These are phyloP conservation scores for Pleoardoris graminearum DNA, from an alignment of 2,329 filamentous ascomycete species.

Conservation along the genomic window DNA sequence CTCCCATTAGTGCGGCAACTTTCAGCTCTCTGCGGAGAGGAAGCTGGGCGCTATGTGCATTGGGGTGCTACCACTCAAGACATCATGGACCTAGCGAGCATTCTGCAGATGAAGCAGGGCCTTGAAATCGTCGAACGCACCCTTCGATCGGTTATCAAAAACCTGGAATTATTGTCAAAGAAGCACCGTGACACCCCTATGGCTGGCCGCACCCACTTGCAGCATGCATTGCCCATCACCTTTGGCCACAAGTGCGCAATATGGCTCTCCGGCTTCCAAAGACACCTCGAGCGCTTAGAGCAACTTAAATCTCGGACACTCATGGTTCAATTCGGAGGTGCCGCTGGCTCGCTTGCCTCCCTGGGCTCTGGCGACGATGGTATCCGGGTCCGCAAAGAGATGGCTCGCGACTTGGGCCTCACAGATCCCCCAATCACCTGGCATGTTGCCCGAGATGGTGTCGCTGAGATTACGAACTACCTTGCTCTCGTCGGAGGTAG, in stretches of 20 bases:
- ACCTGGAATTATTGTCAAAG: conserved; percentile 49
- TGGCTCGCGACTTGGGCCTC: conserved; percentile 55
- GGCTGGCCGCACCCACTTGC: conserved; percentile 61
- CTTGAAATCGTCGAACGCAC: conserved; percentile 54
- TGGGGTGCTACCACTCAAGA: conserved; percentile 65
- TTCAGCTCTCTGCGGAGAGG: conserved; percentile 43
- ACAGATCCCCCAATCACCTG: conserved; percentile 59
- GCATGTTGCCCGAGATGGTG: conserved; percentile 59
- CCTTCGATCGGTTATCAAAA: conserved; percentile 49
- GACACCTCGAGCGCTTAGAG: conserved; percentile 54
- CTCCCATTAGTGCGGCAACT: conserved; percentile 57
- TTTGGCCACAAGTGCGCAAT: conserved; percentile 63
- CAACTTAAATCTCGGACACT: conserved; percentile 53
- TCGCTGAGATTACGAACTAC: conserved; percentile 59
- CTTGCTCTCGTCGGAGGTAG: conserved; percentile 58
- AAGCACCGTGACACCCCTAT: conserved; percentile 59
- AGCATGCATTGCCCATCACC: conserved; percentile 60
- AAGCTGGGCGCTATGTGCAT: conserved; percentile 54
- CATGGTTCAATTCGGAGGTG: conserved; percentile 61
- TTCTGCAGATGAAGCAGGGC: conserved; percentile 58
- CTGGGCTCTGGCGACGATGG: conserved; percentile 54
- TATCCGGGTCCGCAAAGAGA: conserved; percentile 53
- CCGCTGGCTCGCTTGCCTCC: conserved; percentile 59
- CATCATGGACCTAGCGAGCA: conserved; percentile 60
- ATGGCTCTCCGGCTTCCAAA: conserved; percentile 55